Evolutionary conservation across 805 yeast species (phyloP).

Genomic region (Yarrowia yakushimensis): DNA sequence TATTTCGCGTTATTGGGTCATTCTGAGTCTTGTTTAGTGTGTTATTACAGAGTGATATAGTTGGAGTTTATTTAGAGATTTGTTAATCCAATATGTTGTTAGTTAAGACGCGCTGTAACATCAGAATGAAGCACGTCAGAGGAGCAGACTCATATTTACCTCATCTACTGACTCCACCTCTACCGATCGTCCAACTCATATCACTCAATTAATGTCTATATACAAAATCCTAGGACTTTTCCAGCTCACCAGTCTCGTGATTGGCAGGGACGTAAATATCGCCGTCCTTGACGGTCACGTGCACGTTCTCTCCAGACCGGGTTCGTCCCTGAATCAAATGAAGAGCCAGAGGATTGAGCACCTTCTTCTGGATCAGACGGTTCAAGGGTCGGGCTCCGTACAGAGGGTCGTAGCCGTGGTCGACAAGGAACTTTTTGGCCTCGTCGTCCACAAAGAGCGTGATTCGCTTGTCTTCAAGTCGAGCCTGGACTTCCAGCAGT

Average conservation of each 20-base stretch:
- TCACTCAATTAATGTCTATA: too few relatives aligned
- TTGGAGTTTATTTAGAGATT: too few relatives aligned
- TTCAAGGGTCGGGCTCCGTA: constrained; percentile 97
- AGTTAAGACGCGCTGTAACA: too few relatives aligned
- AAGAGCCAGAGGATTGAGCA: constrained; percentile 87
- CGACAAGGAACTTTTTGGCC: constrained; percentile 76
- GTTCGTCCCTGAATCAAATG: constrained; percentile 76
- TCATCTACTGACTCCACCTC: too few relatives aligned
- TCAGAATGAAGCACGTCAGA: too few relatives aligned
- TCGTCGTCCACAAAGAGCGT: constrained; percentile 49
- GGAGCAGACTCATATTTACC: too few relatives aligned
- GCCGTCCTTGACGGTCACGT: constrained; percentile 47
- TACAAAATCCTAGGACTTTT: too few relatives aligned
- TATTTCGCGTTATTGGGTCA: too few relatives aligned
- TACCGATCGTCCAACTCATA: too few relatives aligned
- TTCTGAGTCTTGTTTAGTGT: too few relatives aligned
- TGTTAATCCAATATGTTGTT: too few relatives aligned
- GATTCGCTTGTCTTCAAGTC: constrained; percentile 77
- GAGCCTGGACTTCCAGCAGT: constrained; percentile 71
- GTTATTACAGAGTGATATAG: too few relatives aligned
- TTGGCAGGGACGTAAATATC: constrained; percentile 48
- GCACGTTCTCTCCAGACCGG: constrained; percentile 52
- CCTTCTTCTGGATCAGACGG: constrained; percentile 74
- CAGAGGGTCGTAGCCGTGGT: constrained; percentile 82
- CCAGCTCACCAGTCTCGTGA: constrained; percentile 31